Base-by-base conservation (phyloP, 2,329 filamentous ascomycete genomes). In the Celoporthe dispersa region DNA sequence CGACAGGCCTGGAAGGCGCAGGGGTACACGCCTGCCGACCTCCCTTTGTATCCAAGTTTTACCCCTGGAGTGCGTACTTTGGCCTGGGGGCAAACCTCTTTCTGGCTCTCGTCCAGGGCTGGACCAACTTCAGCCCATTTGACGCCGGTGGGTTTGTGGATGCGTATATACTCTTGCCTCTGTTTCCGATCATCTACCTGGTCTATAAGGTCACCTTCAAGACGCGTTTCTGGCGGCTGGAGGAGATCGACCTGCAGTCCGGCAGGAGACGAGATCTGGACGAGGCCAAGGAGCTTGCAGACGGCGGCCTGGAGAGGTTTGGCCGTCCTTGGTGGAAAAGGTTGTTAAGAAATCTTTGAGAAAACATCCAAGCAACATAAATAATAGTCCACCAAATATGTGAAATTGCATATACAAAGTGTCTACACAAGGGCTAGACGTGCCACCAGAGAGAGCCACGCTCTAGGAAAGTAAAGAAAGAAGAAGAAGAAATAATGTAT, bases 1-100 rank as follows among this genome's bases (percentile, higher is more conserved):
- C 89, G 91, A 44, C 78, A 84, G 12, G 91, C 90, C 0, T 91
- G 89, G 89, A 76, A 78, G 12, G 80, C 78, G 0, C 89, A 92
- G 76, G 88, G 88, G 1, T 84, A 90, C 69, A 80, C 78, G 39
- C 77, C 85, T 33, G 81, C 82, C 22, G 84, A 86, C 64, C 79
- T 91, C 88, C 88, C 0, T 91, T 87, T 77, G 78, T 82, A 65
- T 85, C 87, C 2, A 75, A 85, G 55, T 81, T 80, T 68, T 90
- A 88, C 70, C 88, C 88, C 0, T 88, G 82, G 76, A 86, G 86
- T 66, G 86, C 88, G 0, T 90, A 87, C 75, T 87, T 89, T 71
- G 88, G 87, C 0, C 78, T 91, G 9, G 80, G 73, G 0, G 84
- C 87, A 44, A 90, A 89, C 70, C 73, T 87, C 2, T 90, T 90